Evolutionary conservation across 2,329 filamentous ascomycete species (phyloP).

Genomic region (Elsinoe ampelina): DNA sequence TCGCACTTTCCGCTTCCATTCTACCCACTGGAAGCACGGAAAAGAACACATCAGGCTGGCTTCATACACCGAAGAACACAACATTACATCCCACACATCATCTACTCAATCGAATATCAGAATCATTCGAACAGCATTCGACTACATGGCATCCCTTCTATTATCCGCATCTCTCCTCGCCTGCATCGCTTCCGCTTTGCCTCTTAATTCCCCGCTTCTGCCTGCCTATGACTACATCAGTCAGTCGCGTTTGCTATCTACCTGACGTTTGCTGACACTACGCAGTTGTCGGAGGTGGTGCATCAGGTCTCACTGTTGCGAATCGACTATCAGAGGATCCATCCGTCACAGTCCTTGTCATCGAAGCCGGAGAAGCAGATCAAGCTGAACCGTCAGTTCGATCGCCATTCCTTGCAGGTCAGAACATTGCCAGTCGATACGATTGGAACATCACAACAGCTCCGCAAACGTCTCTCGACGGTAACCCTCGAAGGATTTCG

Average conservation of each 20-base stretch:
- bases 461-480: conserved; percentile 22
- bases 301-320: conserved; percentile 24
- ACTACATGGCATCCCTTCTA: conserved; percentile 11
- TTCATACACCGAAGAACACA: background rate
- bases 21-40: no score
- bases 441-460: conserved; percentile 24
- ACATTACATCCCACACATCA: conserved; percentile 5
- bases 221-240: conserved; percentile 24
- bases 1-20: no score
- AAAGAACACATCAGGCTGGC: no score
- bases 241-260: background rate
- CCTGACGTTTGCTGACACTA: background rate
- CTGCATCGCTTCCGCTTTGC: conserved; percentile 17
- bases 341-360: conserved; percentile 23
- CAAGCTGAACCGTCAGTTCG: conserved; percentile 18
- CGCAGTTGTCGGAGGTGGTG: conserved; percentile 24
- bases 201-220: conserved; percentile 24
- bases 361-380: conserved; percentile 26
- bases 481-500: conserved; percentile 19
- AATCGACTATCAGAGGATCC: conserved; percentile 26
- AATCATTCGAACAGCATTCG: conserved; percentile 5
- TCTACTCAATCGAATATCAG: conserved; percentile 12
- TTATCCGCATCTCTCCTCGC: conserved; percentile 11
- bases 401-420: conserved; percentile 24
- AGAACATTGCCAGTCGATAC: conserved; percentile 21